Conservation (phyloP, 2,329 filamentous ascomycete genomes). For the Neopestalotiopsis rosae region DNA sequence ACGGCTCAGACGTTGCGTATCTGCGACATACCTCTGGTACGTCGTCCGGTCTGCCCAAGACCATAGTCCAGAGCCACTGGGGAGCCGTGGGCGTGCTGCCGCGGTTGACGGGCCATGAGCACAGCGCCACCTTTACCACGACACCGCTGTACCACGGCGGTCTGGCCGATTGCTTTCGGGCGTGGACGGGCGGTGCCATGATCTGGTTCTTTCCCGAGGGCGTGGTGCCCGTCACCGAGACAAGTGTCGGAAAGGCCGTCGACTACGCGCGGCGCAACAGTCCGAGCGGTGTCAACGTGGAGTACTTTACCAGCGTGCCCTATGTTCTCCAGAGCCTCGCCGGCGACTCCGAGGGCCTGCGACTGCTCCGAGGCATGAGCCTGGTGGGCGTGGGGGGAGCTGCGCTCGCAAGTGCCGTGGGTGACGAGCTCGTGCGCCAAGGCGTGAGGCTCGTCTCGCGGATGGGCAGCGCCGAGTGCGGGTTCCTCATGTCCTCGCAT, state of each 20-base stretch:
- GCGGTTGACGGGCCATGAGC: not conserved
- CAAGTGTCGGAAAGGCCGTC: constrained; percentile 56
- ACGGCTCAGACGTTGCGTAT: constrained; percentile 52
- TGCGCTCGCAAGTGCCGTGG: constrained; percentile 57
- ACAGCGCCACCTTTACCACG: constrained; percentile 63
- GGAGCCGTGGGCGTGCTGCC: constrained; percentile 57
- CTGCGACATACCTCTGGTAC: constrained; percentile 70
- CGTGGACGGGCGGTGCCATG: constrained; percentile 63
- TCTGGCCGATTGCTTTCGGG: constrained; percentile 64
- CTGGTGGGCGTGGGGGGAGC: constrained; percentile 70
- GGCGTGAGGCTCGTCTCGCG: constrained; percentile 64
- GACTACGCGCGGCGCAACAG: constrained; percentile 36
- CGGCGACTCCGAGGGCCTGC: constrained; percentile 46
- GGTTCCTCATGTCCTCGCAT: constrained; percentile 68
- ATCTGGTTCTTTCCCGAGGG: constrained; percentile 69
- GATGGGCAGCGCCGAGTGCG: constrained; percentile 70
- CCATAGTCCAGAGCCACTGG: constrained; percentile 63
- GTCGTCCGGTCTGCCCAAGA: constrained; percentile 66
- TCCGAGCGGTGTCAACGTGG: constrained; percentile 46
- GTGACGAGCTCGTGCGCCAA: constrained; percentile 54
- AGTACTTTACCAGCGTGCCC: constrained; percentile 68
- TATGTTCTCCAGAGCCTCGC: constrained; percentile 61
- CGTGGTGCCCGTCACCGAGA: constrained; percentile 58
- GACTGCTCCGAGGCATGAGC: constrained; percentile 55
- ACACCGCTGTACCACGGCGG: constrained; percentile 72